Evolutionary conservation across 306 rosid species (phyloP), one percentile per base, ranked within the genome.

Genomic region (Fragaria vesca): DNA sequence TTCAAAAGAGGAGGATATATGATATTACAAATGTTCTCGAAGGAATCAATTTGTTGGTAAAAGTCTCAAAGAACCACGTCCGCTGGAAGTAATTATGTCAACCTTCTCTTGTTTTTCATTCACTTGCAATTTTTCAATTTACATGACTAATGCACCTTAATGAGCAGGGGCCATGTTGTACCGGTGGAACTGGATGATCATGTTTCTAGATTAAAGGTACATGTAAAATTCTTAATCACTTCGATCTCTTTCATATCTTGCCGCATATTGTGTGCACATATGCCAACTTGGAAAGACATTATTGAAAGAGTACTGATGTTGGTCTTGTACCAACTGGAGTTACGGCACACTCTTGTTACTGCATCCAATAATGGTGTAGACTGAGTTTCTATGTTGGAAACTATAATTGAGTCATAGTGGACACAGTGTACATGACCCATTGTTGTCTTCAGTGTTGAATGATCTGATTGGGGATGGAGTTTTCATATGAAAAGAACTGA

Each of bases 1-100:
- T 92, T 60, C 92, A 89, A 48, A 93, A 93, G 88, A 80, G 96
- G 84, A 89, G 96, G 85, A 93, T 93, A 72, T 90, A 93, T 82
- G 97, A 90, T 78, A 93, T 93, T 72, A 93, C 97, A 52, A 93
- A 93, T 75, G 96, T 93, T 72, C 96, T 93, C 55, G 97, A 93
- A 85, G 97, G 97, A 76, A 81, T 89, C 76, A 89, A 96, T 78
- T 86, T 93, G 86, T 83, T 86, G 67, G 96, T 90, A 86, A 93
- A 93, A 84, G 91, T 89, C 43, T 89, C 96, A 57, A 92, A 88
- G 84, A 92, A 90, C 79, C 92, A 83, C 74, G 86, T 92, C 75
- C 89, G 95, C 75, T 92, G 93, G 97, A 90, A 87, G 97, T 92
- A 90, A 87, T 73, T 69, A 78, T 65, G 81, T 57, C 13, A 54